phyloP scores from a whole-genome alignment of 257 asterid species.

The Gardenia jasminoides region DNA sequence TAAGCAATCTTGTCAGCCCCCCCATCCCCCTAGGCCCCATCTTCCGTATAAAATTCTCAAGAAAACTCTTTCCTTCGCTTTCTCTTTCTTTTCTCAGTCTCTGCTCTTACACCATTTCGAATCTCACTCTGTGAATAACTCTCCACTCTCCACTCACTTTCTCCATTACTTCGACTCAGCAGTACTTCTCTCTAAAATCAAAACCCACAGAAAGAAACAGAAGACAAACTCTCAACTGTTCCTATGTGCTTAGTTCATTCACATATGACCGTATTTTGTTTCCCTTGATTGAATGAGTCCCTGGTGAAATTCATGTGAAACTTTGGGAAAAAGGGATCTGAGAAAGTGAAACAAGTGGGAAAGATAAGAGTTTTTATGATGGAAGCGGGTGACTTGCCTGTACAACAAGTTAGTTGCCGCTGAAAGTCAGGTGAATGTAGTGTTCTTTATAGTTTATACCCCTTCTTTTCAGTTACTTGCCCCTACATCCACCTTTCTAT shows the following conservation, averaged over 20 bases:
- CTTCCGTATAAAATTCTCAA: background rate
- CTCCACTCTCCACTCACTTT: constrained; percentile 9
- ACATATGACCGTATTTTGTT: background rate
- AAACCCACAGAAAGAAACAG: background rate
- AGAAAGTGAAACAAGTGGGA: constrained; percentile 11
- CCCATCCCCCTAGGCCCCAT: constrained; percentile 8
- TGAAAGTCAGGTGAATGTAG: constrained; percentile 61
- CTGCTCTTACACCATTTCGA: constrained; percentile 27
- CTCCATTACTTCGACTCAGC: background rate
- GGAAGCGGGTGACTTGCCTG: constrained; percentile 59
- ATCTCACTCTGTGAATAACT: constrained; percentile 32
- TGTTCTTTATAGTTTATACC: constrained; percentile 22
- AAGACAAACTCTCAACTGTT: background rate
- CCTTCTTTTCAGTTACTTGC: constrained; percentile 25
- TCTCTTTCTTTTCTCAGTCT: constrained; percentile 17
- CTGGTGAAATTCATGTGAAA: constrained; percentile 60
- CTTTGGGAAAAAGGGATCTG: constrained; percentile 60
- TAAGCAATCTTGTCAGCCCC: constrained; percentile 12
- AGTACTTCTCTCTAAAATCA: background rate
- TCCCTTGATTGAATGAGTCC: constrained; percentile 15
- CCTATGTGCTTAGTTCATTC: background rate
- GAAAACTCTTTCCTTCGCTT: background rate
- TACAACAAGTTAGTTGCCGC: constrained; percentile 43
- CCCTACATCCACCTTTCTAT: background rate
- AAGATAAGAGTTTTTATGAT: constrained; percentile 38